Evolutionary conservation across 805 yeast genomes (phyloP), one percentile per base, ranked within the genome.

Genomic region (Candida coleopterorum): DNA sequence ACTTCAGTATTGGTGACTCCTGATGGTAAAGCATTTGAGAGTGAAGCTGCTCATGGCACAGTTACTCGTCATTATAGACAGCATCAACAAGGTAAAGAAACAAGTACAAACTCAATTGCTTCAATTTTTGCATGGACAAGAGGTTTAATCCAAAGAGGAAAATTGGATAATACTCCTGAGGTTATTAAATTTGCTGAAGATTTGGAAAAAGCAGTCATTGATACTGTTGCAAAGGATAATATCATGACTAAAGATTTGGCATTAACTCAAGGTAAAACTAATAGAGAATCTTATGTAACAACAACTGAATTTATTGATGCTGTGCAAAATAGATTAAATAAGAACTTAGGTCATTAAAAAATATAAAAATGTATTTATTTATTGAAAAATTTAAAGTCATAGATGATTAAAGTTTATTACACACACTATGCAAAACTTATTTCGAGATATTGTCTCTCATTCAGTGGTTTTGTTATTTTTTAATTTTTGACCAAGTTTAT

Each of bases 41-140:
- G 88, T 38, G 97, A 90, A 72, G 97, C 97, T 41, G 97, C 97
- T n/a, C 97, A 90, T 61, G 97, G 97, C 39, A 90, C 97, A 10
- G 97, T 90, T 50, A 90, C 97, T 32, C 85, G 97, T 70, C 97
- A 90, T 63, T 90, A 75, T 70, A 84, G 97, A 71, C 93, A 82
- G 66, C 87, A 86, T 65, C 97, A 90, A 69, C 85, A 84, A 65
- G 97, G 97, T 48, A 85, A 88, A 62, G 97, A 89, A 68, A 90
- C 97, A 14, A 86, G 96, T 6, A 90, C 97, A 40, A 90, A 90
- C 68, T 89, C 97, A 12, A 90, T 90, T 62, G 97, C 97, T 3
- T 88, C 96, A 10, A 90, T 90, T 49, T 90, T 83, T 56, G 97
- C 97, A 21, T 90, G 97, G 97, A 74, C 95, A 25, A 81, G 95